Evolutionary conservation across 371 early-diverging fungal genomes (phyloP).

Genomic region (Actinomucor elegans): DNA sequence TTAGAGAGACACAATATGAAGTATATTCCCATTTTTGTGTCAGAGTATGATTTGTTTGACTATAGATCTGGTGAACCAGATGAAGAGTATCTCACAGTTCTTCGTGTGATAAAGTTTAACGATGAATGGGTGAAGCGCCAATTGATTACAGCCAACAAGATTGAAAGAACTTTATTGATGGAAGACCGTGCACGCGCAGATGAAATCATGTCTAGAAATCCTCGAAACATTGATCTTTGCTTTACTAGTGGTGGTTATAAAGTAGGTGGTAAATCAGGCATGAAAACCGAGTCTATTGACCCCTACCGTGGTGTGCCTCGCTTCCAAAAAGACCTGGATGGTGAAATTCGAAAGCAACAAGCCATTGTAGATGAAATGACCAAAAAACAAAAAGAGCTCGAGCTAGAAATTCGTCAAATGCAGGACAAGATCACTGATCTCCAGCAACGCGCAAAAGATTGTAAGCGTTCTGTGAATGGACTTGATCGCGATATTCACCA

Average conservation of each 20-base stretch:
- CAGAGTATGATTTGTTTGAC: slow-evolving; percentile 68
- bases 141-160: slow-evolving; percentile 70
- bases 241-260: slow-evolving; percentile 63
- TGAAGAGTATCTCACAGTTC: slow-evolving; percentile 59
- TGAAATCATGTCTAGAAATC: slow-evolving; percentile 63
- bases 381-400: not conserved
- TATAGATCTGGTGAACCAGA: slow-evolving; percentile 74
- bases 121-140: slow-evolving; percentile 77
- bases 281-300: slow-evolving; percentile 41
- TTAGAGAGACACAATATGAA: slow-evolving; percentile 50
- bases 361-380: not conserved
- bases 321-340: slow-evolving; percentile 44
- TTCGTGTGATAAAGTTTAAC: slow-evolving; percentile 63
- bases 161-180: slow-evolving; percentile 82
- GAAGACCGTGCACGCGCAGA: slow-evolving; percentile 75
- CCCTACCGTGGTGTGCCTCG: slow-evolving; percentile 42
- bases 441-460: not conserved
- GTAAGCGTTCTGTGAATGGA: not conserved
- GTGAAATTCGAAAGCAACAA: slow-evolving; percentile 22
- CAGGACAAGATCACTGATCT: not conserved
- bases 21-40: slow-evolving; percentile 57
- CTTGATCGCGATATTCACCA: slow-evolving; percentile 4
- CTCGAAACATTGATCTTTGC: slow-evolving; percentile 71
- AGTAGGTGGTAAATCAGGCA: slow-evolving; percentile 61
- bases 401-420: not conserved